Evolutionary conservation across 306 rosid species (phyloP).

Genomic region (Morella rubra): DNA sequence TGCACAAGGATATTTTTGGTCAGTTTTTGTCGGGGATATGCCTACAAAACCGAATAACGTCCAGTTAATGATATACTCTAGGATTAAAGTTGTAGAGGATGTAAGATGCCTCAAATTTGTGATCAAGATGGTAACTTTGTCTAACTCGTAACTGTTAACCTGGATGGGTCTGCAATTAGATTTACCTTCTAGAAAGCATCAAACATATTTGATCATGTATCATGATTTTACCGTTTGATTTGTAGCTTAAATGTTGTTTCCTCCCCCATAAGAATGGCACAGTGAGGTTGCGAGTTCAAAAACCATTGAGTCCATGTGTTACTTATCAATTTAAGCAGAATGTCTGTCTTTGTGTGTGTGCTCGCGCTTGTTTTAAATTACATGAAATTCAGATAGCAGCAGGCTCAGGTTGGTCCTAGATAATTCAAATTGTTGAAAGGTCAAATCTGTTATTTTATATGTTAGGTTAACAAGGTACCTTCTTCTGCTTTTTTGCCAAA

Average conservation of each 20-base stretch:
- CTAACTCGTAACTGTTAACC: not conserved
- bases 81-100: not conserved
- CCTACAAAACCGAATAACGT: not conserved
- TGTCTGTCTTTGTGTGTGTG: no score
- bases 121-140: not conserved
- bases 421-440: not conserved
- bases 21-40: not conserved
- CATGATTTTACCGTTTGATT: not conserved
- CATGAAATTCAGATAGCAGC: constrained; percentile 9
- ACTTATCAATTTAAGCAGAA: not conserved
- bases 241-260: not conserved
- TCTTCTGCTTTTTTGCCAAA: not conserved
- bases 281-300: not conserved
- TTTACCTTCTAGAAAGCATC: not conserved
- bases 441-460: not conserved
- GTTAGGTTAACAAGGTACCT: not conserved
- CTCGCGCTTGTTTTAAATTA: not conserved
- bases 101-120: not conserved
- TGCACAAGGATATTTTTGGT: not conserved
- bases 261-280: not conserved
- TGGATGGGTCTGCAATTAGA: not conserved
- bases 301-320: not conserved
- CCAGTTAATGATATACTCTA: not conserved
- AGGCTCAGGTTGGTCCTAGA: not conserved
- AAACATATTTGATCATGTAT: not conserved